Percentiles rank a stretch among this genome's conserved stretches.
phyloP scores from a whole-genome alignment of 768 basidiomycete genomes.

The Rhodotorula kratochvilovae region DNA sequence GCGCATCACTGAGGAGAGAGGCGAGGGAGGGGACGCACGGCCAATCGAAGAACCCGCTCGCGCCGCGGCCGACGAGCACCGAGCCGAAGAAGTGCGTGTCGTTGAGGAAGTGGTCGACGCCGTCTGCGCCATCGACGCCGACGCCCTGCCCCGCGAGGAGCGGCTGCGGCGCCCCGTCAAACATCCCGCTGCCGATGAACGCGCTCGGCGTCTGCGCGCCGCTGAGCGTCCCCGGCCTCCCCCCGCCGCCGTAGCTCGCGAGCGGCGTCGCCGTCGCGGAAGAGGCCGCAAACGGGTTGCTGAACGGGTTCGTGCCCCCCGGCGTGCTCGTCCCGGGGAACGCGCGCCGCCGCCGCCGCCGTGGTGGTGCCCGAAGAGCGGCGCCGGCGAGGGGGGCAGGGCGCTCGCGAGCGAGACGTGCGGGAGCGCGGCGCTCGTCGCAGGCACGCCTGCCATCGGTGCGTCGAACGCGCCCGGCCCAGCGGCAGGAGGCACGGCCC shows the following conservation, averaged over 20 bases:
- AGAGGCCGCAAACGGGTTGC: conserved; percentile 22
- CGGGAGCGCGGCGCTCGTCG: background rate
- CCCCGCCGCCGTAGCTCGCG: background rate
- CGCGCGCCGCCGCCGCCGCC: background rate
- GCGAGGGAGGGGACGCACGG: background rate
- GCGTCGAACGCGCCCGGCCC: background rate
- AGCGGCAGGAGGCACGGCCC: background rate
- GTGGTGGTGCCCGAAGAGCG: background rate
- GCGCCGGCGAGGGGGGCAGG: conserved; percentile 7
- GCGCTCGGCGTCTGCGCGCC: conserved; percentile 9
- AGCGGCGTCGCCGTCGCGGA: conserved; percentile 8
- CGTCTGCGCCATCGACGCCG: background rate
- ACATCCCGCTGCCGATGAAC: conserved; percentile 5
- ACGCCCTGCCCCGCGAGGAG: too few relatives aligned
- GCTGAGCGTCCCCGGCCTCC: background rate
- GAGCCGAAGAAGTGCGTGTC: conserved; percentile 28
- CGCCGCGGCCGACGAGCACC: conserved; percentile 18
- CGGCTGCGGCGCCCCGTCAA: conserved; percentile 3
- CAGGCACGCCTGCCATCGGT: background rate
- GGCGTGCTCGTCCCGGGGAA: background rate
- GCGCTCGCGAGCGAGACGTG: conserved; percentile 16
- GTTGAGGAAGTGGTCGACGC: conserved; percentile 23
- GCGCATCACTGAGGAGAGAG: background rate
- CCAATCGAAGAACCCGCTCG: conserved; percentile 30
- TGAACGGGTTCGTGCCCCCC: conserved; percentile 11